Evolutionary conservation across 2,329 filamentous ascomycete genomes (phyloP).

Genomic region (Trichocomaceae sp.): DNA sequence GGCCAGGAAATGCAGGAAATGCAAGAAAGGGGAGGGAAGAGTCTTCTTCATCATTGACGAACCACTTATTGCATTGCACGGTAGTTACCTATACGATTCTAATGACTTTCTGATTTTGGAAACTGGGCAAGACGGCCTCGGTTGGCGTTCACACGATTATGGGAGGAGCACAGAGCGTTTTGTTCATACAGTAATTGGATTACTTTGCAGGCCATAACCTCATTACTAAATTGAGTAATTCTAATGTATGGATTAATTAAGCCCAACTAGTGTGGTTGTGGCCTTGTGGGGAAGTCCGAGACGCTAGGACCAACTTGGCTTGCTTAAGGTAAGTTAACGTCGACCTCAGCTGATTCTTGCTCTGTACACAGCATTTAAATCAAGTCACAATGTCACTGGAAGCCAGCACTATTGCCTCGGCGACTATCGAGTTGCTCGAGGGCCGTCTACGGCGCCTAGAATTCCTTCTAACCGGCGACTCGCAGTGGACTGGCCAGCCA

Average conservation of each 20-base stretch:
- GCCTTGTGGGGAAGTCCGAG: neutral
- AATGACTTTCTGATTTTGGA: neutral
- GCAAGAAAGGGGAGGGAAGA: constrained; percentile 16
- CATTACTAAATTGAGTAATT: no score
- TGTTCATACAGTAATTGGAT: neutral
- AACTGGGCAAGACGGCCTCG: neutral
- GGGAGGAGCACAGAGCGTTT: neutral
- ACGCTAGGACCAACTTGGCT: neutral
- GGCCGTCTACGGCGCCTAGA: constrained; percentile 39
- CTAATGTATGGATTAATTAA: neutral
- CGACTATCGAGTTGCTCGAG: constrained; percentile 40
- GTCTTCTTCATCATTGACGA: constrained; percentile 7
- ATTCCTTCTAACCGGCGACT: constrained; percentile 39
- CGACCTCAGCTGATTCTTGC: no score
- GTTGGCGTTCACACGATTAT: neutral
- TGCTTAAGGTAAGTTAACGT: no score
- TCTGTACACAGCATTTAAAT: neutral
- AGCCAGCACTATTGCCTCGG: constrained; percentile 30
- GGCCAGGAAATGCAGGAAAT: constrained; percentile 38
- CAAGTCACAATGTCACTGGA: constrained; percentile 26
- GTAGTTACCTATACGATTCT: neutral
- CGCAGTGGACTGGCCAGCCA: constrained; percentile 36
- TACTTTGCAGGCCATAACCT: no score
- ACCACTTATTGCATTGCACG: neutral
- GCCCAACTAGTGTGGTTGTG: neutral